These are phyloP conservation scores for Solanum pennellii DNA, from an alignment of 257 asterid genomes.

Conservation along the genomic window DNA sequence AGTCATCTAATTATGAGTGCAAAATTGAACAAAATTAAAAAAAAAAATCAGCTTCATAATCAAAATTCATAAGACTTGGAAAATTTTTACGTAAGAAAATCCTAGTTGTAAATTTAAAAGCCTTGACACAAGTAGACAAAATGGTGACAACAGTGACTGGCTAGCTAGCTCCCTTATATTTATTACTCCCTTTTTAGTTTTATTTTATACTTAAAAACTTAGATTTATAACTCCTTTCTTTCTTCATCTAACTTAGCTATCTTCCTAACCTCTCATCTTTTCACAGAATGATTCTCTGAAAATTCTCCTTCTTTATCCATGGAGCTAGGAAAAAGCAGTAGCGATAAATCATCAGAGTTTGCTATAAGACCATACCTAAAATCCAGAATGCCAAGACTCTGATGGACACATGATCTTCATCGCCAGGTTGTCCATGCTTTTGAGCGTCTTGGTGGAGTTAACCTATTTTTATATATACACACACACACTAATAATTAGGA, in stretches of 20 bases:
- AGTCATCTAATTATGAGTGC: background rate
- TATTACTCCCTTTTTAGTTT: constrained; percentile 15
- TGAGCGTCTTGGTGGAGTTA: constrained; percentile 63
- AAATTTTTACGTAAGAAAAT: background rate
- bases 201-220: background rate
- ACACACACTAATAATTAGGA: constrained; percentile 11
- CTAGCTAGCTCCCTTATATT: constrained; percentile 8
- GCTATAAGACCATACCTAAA: constrained; percentile 46
- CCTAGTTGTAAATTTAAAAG: background rate
- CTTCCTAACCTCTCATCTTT: background rate
- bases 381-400: constrained; percentile 46
- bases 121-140: constrained; percentile 42
- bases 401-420: constrained; percentile 68
- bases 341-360: background rate
- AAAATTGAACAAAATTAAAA: background rate
- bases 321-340: background rate
- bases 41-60: background rate
- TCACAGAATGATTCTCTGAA: background rate
- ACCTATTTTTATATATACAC: background rate
- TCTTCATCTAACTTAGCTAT: background rate
- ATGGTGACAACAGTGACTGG: constrained; percentile 20
- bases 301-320: constrained; percentile 8
- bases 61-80: constrained; percentile 11
- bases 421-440: constrained; percentile 51
- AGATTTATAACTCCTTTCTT: background rate